Base-by-base conservation (phyloP, 164 flowering plant genomes). In the Piper longum region DNA sequence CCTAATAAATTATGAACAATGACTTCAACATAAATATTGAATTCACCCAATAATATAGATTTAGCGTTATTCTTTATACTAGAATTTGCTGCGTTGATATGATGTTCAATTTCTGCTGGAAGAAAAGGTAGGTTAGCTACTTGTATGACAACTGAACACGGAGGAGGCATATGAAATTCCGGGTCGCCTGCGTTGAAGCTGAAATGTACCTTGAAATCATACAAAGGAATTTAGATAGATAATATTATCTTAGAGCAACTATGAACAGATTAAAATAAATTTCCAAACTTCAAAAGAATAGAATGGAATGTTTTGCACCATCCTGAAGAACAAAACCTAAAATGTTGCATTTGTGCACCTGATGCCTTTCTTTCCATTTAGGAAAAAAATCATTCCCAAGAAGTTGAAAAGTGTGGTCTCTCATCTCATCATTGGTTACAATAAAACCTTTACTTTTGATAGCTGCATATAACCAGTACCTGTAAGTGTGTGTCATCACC, bases 401-500 rank as follows among this genome's bases (percentile, higher is more conserved):
- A 69, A 88, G 84, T 63, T 88, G 91, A 79, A 88, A 88, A 55
- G 77, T 80, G 67, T 91, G 96, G 68, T 91, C 97, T 74, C 93
- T 78, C 97, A 91, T 91, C 76, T 86, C 92, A 59, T 91, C 97
- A 61, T 91, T 91, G 17, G 93, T 91, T 78, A 91, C 97, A 61
- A 91, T 51, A 57, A 86, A 83, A 75, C 97, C 79, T 77, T 83
- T 88, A 60, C 71, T 85, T 75, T 85, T 91, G 68, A 91, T 85
- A 74, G 97, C 96, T 78, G 96, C 97, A 80, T 88, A 91, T 58
- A 91, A 83, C 96, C 96, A 91, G 78, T 91, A 90, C 97, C 97
- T 88, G 88, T 26, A 78, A 81, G 70, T 48, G 71, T 59, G 76
- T 41, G 66, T 78, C 67, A 78, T 69, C 68, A 69, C 66, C 68